Conservation (phyloP, 2,329 filamentous ascomycete species). For the Hypoxylon sp. region DNA sequence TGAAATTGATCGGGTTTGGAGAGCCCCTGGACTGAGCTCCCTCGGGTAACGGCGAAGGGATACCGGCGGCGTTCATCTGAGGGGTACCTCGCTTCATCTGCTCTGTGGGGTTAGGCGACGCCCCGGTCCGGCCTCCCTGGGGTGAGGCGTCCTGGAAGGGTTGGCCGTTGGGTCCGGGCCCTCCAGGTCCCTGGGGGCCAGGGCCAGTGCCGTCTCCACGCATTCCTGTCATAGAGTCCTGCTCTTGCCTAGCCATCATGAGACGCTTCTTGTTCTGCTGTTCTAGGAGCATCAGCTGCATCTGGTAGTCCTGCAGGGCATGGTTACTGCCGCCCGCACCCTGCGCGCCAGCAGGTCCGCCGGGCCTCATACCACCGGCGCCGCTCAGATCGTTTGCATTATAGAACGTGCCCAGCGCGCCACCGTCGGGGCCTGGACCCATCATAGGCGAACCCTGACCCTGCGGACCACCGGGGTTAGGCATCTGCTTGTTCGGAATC, state of each 20-base stretch:
- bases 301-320: conserved; percentile 85
- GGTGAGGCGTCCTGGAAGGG: conserved; percentile 74
- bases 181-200: conserved; percentile 56
- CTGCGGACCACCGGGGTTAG: conserved; percentile 73
- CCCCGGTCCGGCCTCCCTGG: conserved; percentile 71
- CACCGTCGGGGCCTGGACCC: conserved; percentile 72
- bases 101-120: conserved; percentile 79
- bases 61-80: conserved; percentile 72
- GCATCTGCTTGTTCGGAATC: conserved; percentile 83
- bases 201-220: conserved; percentile 60
- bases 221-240: conserved; percentile 68
- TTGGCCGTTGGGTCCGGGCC: conserved; percentile 65
- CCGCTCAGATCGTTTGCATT: conserved; percentile 68
- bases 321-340: conserved; percentile 72
- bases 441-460: conserved; percentile 87
- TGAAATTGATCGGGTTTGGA: conserved; percentile 70
- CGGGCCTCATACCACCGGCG: conserved; percentile 66
- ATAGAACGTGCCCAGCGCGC: conserved; percentile 65
- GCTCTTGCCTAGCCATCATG: conserved; percentile 82
- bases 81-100: conserved; percentile 82
- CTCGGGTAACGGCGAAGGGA: conserved; percentile 76
- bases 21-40: conserved; percentile 71
- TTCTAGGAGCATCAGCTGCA: conserved; percentile 87
- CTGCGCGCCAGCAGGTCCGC: conserved; percentile 54
- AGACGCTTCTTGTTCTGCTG: conserved; percentile 88